Base-by-base conservation (phyloP, 345 rosid genomes). In the Carallia brachiata region DNA sequence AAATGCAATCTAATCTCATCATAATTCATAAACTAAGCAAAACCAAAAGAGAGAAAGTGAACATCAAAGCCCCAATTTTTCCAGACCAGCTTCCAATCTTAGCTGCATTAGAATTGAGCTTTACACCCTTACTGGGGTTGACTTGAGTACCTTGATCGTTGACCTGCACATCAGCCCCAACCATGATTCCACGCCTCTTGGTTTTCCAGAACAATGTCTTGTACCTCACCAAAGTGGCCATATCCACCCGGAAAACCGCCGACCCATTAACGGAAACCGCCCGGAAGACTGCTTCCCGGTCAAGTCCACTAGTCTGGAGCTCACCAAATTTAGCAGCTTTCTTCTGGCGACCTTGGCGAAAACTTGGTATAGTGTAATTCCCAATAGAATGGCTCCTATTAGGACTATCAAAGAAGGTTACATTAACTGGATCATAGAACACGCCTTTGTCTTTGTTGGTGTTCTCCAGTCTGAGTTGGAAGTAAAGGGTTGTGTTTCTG, bases 401-500 rank as follows among this genome's bases (percentile, higher is more conserved):
- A 7, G 53, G n/a, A 13, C 7, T 47, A 72, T 75, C 79, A 65
- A 34, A 81, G 19, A 84, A 70, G 13, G 86, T 76, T 40, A 91
- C 67, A 62, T 82, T 81, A 2, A 94, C 75, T 1, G 73, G 58
- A 55, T 88, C 96, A 66, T 94, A 94, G 78, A 74, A 69, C 39
- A 94, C 73, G 12, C 97, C 93, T 67, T 89, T 87, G 61, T 87
- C 90, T 54, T 64, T 84, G 87, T 94, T 94, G 58, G 86, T 79
- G 75, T 94, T 94, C 1, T 63, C 79, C 3, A 87, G 85, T 69
- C 66, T 72, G 1, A 94, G 53, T 50, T 65, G 34, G 80, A 94
- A 77, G 70, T 62, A 73, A 17, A 91, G 81, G 63, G 87, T 75
- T 73, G 86, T 15, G 72, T 81, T 73, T 40, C 4, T 2, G 0